These are phyloP conservation scores for Ustanciosporium gigantosporum DNA, from an alignment of 1,284 basidiomycete genomes.

Conservation along the genomic window DNA sequence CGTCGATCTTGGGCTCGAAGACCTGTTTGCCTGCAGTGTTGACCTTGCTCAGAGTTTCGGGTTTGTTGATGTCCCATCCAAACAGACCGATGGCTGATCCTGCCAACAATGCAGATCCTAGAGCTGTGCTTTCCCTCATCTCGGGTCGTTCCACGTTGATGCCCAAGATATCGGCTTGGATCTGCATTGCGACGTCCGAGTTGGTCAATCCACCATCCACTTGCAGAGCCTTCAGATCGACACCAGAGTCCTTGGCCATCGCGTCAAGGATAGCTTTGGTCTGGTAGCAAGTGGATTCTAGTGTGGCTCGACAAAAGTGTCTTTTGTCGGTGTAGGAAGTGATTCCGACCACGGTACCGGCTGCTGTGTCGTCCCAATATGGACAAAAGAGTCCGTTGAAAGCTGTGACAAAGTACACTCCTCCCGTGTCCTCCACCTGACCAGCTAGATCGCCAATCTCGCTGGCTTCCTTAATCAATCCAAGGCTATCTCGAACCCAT, in stretches of 20 bases:
- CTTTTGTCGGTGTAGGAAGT: constrained; percentile 90
- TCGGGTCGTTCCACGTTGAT: constrained; percentile 88
- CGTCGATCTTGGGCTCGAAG: constrained; percentile 71
- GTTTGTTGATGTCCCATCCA: constrained; percentile 88
- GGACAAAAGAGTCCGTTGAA: constrained; percentile 85
- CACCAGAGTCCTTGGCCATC: constrained; percentile 80
- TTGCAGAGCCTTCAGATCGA: constrained; percentile 77
- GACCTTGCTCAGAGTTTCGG: constrained; percentile 83
- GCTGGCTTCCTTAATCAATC: constrained; percentile 75
- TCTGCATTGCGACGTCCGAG: constrained; percentile 77
- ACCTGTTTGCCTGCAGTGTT: constrained; percentile 79
- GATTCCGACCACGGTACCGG: constrained; percentile 76
- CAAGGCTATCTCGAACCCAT: constrained; percentile 90
- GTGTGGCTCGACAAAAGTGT: constrained; percentile 82
- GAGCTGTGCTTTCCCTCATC: constrained; percentile 96
- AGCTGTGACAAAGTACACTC: constrained; percentile 96
- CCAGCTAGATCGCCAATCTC: constrained; percentile 86
- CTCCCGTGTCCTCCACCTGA: constrained; percentile 78
- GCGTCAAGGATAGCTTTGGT: constrained; percentile 92
- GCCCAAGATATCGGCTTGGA: constrained; percentile 89
- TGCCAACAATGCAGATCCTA: constrained; percentile 95
- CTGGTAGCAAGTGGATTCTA: constrained; percentile 80
- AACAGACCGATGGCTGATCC: constrained; percentile 84
- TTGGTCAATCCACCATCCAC: constrained; percentile 73
- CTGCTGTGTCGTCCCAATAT: constrained; percentile 87